phyloP scores from a whole-genome alignment of 106 monocot genomes.

The Allium cepa region DNA sequence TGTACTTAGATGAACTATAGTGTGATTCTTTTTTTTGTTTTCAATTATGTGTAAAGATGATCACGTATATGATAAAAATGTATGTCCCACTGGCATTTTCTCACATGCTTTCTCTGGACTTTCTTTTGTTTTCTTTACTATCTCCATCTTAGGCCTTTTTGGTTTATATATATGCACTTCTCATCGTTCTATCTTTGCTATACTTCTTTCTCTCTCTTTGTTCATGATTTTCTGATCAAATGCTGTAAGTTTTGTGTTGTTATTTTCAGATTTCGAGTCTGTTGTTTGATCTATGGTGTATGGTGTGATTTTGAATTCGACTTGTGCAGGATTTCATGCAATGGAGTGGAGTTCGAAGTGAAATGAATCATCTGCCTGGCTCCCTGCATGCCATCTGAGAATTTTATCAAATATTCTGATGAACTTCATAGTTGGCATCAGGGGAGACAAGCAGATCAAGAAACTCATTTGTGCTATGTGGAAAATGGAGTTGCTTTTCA shows the following conservation, averaged over 20 bases:
- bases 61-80: neutral
- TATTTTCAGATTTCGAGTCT: neutral
- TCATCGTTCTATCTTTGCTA: too few species aligned
- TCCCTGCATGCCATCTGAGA: slow-evolving; percentile 3
- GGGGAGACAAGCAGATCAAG: neutral
- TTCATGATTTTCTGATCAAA: neutral
- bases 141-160: neutral
- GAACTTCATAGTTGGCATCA: slow-evolving; percentile 5
- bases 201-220: neutral
- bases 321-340: too few species aligned
- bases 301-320: neutral
- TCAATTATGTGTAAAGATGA: too few species aligned
- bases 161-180: neutral
- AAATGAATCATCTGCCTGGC: neutral
- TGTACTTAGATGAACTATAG: neutral
- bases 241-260: neutral
- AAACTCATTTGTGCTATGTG: too few species aligned
- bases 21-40: neutral
- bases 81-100: neutral
- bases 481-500: too few species aligned
- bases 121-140: neutral
- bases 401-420: neutral
- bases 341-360: too few species aligned
- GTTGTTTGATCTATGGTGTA: neutral
- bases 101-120: slow-evolving; percentile 2